Evolutionary conservation across 345 rosid species (phyloP).

Genomic region (Eucalyptus melliodora): DNA sequence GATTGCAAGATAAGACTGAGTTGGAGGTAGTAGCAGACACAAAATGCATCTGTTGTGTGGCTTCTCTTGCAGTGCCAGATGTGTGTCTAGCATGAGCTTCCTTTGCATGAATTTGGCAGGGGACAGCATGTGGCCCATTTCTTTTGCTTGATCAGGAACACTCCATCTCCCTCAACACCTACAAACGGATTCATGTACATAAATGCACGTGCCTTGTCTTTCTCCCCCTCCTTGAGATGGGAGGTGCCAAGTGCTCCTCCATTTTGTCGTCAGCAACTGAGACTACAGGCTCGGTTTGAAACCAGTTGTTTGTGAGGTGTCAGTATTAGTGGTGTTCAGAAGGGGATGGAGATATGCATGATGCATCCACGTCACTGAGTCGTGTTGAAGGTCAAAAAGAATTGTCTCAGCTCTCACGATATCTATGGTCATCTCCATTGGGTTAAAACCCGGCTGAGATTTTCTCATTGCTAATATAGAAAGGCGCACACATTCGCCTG

Average conservation of each 20-base stretch:
- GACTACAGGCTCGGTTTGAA: background rate
- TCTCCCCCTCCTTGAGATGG: background rate
- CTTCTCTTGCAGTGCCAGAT: background rate
- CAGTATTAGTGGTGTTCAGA: background rate
- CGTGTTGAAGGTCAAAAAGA: background rate
- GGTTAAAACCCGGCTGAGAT: background rate
- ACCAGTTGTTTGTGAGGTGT: background rate
- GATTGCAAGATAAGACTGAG: background rate
- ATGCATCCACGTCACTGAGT: background rate
- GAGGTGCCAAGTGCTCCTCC: background rate
- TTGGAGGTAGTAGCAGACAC: background rate
- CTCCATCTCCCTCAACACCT: background rate
- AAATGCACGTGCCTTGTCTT: background rate
- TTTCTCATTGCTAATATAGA: background rate
- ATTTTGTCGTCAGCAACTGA: background rate
- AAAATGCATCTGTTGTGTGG: background rate
- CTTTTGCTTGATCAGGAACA: background rate
- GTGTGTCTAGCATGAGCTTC: background rate
- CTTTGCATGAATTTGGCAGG: background rate
- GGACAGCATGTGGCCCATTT: background rate
- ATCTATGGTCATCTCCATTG: background rate
- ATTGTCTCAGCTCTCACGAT: background rate
- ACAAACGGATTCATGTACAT: background rate
- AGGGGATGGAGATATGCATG: background rate
- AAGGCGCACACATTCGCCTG: background rate